Percentiles rank a stretch among this genome's conserved stretches.
Evolutionary conservation across 768 basidiomycete genomes (phyloP).

Genomic region (Omphalotus guepiniiformis): DNA sequence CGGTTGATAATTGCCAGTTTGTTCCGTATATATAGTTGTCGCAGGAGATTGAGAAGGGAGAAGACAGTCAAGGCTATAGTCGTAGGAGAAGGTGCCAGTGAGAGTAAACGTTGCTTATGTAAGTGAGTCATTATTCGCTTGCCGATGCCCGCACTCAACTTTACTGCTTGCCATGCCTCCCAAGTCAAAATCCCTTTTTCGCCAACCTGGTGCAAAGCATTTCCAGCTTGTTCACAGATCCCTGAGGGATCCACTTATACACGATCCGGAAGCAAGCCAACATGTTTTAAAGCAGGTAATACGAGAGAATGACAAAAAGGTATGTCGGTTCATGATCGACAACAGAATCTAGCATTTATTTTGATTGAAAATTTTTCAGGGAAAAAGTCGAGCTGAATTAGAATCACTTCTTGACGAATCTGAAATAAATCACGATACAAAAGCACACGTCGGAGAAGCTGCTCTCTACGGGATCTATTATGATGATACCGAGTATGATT

Average conservation of each 20-base stretch:
- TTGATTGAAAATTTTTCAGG: slow-evolving; percentile 36
- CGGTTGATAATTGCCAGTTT: slow-evolving; percentile 8
- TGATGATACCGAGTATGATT: slow-evolving; percentile 96
- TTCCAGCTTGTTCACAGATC: slow-evolving; percentile 98
- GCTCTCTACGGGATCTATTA: slow-evolving; percentile 86
- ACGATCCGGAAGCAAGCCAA: slow-evolving; percentile 84
- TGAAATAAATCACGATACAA: slow-evolving; percentile 42
- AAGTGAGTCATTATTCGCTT: slow-evolving; percentile 9
- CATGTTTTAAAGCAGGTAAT: slow-evolving; percentile 87
- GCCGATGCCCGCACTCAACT: background rate
- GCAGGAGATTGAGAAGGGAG: background rate
- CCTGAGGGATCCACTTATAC: slow-evolving; percentile 90
- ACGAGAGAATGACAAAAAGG: slow-evolving; percentile 69
- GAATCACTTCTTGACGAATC: slow-evolving; percentile 52
- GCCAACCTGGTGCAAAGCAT: slow-evolving; percentile 84
- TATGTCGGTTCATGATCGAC: slow-evolving; percentile 18
- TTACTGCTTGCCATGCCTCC: slow-evolving; percentile 47
- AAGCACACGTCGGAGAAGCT: slow-evolving; percentile 78
- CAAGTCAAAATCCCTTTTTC: slow-evolving; percentile 87
- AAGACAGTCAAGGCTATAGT: slow-evolving; percentile 12
- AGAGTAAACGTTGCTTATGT: slow-evolving; percentile 17
- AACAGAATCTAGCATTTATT: background rate
- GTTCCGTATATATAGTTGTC: background rate
- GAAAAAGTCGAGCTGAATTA: slow-evolving; percentile 78
- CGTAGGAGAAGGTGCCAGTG: slow-evolving; percentile 16